phyloP scores from a whole-genome alignment of 768 basidiomycete genomes.

The Lactarius evosmus region DNA sequence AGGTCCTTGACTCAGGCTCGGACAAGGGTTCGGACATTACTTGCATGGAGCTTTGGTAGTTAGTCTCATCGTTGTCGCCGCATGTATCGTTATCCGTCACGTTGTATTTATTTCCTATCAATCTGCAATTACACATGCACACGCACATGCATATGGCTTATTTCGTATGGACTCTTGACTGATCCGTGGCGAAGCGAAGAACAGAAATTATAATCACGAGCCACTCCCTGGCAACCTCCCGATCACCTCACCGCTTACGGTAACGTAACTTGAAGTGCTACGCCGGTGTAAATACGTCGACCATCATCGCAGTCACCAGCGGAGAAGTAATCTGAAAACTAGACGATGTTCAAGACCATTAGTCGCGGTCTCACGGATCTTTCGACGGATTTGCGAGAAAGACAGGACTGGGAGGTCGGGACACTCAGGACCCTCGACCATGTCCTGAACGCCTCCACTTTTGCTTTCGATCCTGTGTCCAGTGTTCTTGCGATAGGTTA shows the following conservation, averaged over 20 bases:
- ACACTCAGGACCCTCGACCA: conserved; percentile 48
- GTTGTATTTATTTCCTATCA: conserved; percentile 22
- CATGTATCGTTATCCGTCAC: conserved; percentile 24
- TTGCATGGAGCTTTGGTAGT: neutral
- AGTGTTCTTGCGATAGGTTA: conserved; percentile 61
- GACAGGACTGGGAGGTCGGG: conserved; percentile 55
- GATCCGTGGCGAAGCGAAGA: too few relatives aligned
- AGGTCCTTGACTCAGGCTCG: conserved; percentile 6
- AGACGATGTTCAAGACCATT: conserved; percentile 20
- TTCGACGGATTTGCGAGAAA: conserved; percentile 54
- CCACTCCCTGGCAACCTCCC: too few relatives aligned
- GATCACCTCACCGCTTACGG: too few relatives aligned
- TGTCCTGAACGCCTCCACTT: conserved; percentile 47
- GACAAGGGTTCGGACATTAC: conserved; percentile 1
- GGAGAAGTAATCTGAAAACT: neutral
- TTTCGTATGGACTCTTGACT: too few relatives aligned
- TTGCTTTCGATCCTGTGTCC: conserved; percentile 58
- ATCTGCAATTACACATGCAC: conserved; percentile 5
- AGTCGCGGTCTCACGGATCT: conserved; percentile 45
- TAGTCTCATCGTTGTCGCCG: neutral
- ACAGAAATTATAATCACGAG: too few relatives aligned
- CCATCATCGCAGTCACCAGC: neutral
- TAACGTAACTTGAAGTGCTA: neutral
- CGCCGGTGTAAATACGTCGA: neutral
- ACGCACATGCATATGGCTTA: conserved; percentile 1